A percentile compares a stretch with the other conserved stretches of the same genome.
Conservation (phyloP, 192 early-diverging fungal species). For the Dissophora globulifera region DNA sequence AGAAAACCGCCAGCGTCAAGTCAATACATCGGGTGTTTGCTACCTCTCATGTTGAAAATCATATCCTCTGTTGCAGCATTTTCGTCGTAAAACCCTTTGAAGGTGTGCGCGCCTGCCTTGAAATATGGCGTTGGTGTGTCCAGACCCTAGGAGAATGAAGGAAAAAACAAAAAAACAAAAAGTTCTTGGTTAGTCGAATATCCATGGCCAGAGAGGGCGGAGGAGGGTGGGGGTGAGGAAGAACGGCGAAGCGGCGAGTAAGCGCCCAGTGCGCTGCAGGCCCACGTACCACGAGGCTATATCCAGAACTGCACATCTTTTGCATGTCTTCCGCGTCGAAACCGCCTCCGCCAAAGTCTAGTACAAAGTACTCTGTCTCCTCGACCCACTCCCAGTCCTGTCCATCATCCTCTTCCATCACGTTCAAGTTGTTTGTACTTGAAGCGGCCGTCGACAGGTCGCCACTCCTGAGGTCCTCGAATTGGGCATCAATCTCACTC, state of each 20-base stretch:
- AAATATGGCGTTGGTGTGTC: slow-evolving; percentile 40
- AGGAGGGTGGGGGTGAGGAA: too few relatives aligned
- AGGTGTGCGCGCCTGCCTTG: slow-evolving; percentile 11
- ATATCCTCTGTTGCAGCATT: slow-evolving; percentile 44
- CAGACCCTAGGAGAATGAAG: slow-evolving; percentile 8
- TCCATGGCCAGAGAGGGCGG: not conserved
- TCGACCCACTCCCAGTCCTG: slow-evolving; percentile 53
- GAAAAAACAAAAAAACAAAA: not conserved
- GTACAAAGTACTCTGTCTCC: slow-evolving; percentile 39
- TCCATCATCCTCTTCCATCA: not conserved
- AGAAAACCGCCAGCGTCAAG: too few relatives aligned
- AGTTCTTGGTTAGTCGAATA: too few relatives aligned
- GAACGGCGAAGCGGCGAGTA: too few relatives aligned
- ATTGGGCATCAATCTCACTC: slow-evolving; percentile 24
- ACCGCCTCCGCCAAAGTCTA: slow-evolving; percentile 38
- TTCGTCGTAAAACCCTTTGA: slow-evolving; percentile 39
- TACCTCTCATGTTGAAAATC: slow-evolving; percentile 49
- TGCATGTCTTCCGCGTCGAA: slow-evolving; percentile 23
- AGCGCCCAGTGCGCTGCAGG: too few relatives aligned
- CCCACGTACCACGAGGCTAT: slow-evolving; percentile 33
- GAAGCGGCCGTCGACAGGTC: too few relatives aligned
- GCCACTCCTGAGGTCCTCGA: slow-evolving; percentile 10
- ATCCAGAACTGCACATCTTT: slow-evolving; percentile 4
- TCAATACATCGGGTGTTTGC: too few relatives aligned
- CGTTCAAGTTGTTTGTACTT: too few relatives aligned